Evolutionary conservation across 2,329 filamentous ascomycete genomes (phyloP).

Genomic region (Leptographium wingfieldii): DNA sequence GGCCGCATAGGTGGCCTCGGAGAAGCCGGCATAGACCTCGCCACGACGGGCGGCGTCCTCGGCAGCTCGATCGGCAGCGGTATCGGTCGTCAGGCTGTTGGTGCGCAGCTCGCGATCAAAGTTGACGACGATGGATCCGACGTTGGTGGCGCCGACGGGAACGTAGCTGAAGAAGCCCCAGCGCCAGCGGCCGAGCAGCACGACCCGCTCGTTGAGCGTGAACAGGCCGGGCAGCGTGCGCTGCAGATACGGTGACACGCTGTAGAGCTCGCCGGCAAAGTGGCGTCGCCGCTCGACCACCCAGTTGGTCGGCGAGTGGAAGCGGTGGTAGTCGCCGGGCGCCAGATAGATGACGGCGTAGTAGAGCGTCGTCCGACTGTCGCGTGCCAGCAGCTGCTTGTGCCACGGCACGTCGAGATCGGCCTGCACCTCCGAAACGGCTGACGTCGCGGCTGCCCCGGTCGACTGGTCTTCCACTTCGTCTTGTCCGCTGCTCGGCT

Average conservation of each 20-base stretch:
- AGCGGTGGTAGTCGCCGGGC: constrained; percentile 95
- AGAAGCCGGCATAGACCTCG: constrained; percentile 79
- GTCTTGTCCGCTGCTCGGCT: constrained; percentile 16
- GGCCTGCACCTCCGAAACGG: constrained; percentile 66
- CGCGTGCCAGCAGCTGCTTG: constrained; percentile 46
- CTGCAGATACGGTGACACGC: constrained; percentile 88
- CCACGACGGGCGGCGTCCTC: constrained; percentile 63
- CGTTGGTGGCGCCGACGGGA: constrained; percentile 92
- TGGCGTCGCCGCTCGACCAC: constrained; percentile 91
- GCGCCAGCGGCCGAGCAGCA: constrained; percentile 84
- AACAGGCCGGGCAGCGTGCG: constrained; percentile 87
- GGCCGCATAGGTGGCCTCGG: constrained; percentile 75
- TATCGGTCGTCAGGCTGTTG: constrained; percentile 86
- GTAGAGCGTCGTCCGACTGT: constrained; percentile 59
- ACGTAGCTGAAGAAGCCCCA: constrained; percentile 97
- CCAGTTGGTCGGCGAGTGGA: constrained; percentile 92
- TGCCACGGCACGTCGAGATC: constrained; percentile 75
- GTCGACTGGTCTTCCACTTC: constrained; percentile 62
- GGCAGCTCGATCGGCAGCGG: constrained; percentile 74
- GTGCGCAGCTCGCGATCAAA: constrained; percentile 91
- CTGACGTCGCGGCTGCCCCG: constrained; percentile 48
- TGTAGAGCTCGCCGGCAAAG: constrained; percentile 92
- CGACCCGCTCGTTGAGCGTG: constrained; percentile 91
- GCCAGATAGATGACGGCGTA: constrained; percentile 94
- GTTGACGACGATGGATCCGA: constrained; percentile 92